These are phyloP conservation scores for Mycena metata DNA, from an alignment of 768 basidiomycete genomes.

Conservation along the genomic window DNA sequence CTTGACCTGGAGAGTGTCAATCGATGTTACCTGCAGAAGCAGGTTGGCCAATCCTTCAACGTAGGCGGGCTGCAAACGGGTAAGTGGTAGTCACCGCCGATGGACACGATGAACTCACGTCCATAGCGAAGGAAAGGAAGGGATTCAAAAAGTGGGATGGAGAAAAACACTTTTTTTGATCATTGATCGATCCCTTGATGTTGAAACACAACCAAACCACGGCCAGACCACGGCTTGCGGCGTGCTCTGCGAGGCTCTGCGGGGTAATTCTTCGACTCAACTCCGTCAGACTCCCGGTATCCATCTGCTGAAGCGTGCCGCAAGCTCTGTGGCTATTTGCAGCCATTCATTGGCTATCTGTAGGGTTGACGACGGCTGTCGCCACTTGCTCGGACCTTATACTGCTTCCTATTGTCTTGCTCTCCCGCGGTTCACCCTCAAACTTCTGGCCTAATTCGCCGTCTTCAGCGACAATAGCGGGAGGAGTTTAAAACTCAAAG, in stretches of 20 bases:
- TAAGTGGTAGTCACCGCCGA: constrained; percentile 38
- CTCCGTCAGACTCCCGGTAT: too few relatives aligned
- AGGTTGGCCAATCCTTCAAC: constrained; percentile 88
- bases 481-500: constrained; percentile 3
- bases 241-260: too few relatives aligned
- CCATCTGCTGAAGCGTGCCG: too few relatives aligned
- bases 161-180: too few relatives aligned
- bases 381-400: constrained; percentile 59
- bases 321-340: too few relatives aligned
- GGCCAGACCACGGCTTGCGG: too few relatives aligned
- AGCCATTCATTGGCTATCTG: too few relatives aligned
- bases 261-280: too few relatives aligned
- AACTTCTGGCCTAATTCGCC: neutral
- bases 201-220: too few relatives aligned
- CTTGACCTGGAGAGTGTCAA: constrained; percentile 92
- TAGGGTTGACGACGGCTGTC: constrained; percentile 25
- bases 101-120: constrained; percentile 56
- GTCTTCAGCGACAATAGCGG: constrained; percentile 15
- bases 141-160: constrained; percentile 31
- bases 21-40: constrained; percentile 86
- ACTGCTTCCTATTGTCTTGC: constrained; percentile 50
- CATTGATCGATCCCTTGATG: too few relatives aligned
- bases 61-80: constrained; percentile 69
- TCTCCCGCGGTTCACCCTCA: neutral
- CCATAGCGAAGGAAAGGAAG: constrained; percentile 58